Evolutionary conservation across 306 rosid species (phyloP).

Genomic region (Prunus padus): DNA sequence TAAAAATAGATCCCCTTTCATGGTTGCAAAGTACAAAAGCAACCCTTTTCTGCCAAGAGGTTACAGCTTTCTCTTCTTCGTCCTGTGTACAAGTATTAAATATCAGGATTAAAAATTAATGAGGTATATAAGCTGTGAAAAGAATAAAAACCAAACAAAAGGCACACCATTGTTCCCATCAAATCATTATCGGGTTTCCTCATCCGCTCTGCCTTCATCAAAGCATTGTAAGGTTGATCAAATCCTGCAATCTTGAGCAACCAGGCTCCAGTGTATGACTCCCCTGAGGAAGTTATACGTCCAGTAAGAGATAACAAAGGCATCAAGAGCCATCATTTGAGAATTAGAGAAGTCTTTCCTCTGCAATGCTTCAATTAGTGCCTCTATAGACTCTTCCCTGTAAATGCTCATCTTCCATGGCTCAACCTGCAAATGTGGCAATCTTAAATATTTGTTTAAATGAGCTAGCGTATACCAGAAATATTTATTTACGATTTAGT

Average conservation of each 20-base stretch:
- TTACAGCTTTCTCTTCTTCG: slow-evolving; percentile 71
- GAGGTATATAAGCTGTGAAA: slow-evolving; percentile 23
- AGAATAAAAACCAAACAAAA: slow-evolving; percentile 21
- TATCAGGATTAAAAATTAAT: slow-evolving; percentile 13
- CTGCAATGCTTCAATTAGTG: slow-evolving; percentile 69
- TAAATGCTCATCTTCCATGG: slow-evolving; percentile 94
- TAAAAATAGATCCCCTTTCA: slow-evolving; percentile 80
- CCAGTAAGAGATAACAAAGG: slow-evolving; percentile 74
- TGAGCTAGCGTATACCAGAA: not conserved
- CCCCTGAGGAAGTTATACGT: slow-evolving; percentile 64
- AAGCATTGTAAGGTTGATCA: slow-evolving; percentile 70
- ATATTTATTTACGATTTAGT: slow-evolving; percentile 1
- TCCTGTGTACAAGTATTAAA: slow-evolving; percentile 42
- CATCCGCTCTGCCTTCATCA: slow-evolving; percentile 58
- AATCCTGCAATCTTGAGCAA: slow-evolving; percentile 84
- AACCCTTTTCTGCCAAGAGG: slow-evolving; percentile 74
- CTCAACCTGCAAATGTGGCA: slow-evolving; percentile 57
- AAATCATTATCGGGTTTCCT: slow-evolving; percentile 45
- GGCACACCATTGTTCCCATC: slow-evolving; percentile 60
- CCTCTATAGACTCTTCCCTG: slow-evolving; percentile 87
- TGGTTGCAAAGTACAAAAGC: slow-evolving; percentile 81
- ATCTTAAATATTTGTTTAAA: not conserved
- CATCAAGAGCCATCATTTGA: slow-evolving; percentile 67
- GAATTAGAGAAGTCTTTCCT: slow-evolving; percentile 62
- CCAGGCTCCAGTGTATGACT: slow-evolving; percentile 73